Evolutionary conservation across 805 yeast genomes (phyloP).

Genomic region (Pichia thaimueangensis): DNA sequence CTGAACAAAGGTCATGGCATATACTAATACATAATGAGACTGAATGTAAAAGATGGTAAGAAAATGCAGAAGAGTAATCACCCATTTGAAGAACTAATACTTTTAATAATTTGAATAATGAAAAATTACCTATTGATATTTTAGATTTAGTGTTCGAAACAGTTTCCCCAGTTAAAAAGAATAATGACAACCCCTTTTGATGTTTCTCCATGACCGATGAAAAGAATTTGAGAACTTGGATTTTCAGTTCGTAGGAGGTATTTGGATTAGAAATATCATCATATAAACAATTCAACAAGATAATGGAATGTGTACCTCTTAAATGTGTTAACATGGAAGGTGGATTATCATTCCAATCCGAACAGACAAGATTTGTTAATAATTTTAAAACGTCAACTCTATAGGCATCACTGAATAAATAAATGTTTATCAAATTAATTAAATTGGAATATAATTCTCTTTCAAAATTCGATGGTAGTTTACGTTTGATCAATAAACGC

Average conservation of each 20-base stretch:
- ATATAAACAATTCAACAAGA: slow-evolving; percentile 54
- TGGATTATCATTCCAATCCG: slow-evolving; percentile 49
- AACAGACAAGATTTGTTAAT: slow-evolving; percentile 50
- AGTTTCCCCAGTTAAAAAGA: slow-evolving; percentile 57
- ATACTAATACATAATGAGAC: slow-evolving; percentile 69
- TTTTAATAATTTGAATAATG: slow-evolving; percentile 53
- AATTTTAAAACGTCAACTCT: slow-evolving; percentile 49
- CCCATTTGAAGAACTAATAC: slow-evolving; percentile 45
- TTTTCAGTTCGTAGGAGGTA: slow-evolving; percentile 46
- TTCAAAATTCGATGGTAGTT: slow-evolving; percentile 62
- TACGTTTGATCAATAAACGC: slow-evolving; percentile 40
- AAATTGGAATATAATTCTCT: slow-evolving; percentile 47
- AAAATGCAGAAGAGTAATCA: slow-evolving; percentile 53
- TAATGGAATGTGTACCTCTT: slow-evolving; percentile 56
- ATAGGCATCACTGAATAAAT: slow-evolving; percentile 41
- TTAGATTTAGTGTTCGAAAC: slow-evolving; percentile 21
- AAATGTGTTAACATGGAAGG: slow-evolving; percentile 82
- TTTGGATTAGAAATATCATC: slow-evolving; percentile 53
- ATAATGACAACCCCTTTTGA: slow-evolving; percentile 72
- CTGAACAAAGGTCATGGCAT: slow-evolving; percentile 61
- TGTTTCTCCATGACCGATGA: slow-evolving; percentile 62
- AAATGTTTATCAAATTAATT: slow-evolving; percentile 51
- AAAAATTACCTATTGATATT: slow-evolving; percentile 19
- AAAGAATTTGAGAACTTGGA: slow-evolving; percentile 55
- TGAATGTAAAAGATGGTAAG: slow-evolving; percentile 64